phyloP scores from a whole-genome alignment of 2,329 filamentous ascomycete species.

The Blastomyces gilchristii region DNA sequence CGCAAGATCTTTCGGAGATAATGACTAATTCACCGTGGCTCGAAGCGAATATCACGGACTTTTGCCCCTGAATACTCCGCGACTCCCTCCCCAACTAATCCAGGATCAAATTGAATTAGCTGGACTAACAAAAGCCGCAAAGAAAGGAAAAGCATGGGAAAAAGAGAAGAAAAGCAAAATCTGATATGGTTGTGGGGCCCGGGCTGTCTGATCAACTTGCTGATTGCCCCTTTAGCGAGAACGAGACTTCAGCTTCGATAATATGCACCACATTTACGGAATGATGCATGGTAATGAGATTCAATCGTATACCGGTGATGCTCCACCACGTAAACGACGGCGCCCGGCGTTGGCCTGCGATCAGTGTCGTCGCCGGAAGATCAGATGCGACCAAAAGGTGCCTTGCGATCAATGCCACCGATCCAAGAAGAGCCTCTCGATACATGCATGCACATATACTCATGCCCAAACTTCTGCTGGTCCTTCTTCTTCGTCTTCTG shows the following conservation, averaged over 20 bases:
- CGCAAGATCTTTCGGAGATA: background rate
- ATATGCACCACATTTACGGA: background rate
- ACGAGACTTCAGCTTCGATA: background rate
- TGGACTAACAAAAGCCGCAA: background rate
- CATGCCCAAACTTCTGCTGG: background rate
- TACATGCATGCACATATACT: background rate
- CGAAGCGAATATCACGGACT: background rate
- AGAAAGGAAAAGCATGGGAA: background rate
- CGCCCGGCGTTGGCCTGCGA: slow-evolving; percentile 7
- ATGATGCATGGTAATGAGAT: background rate
- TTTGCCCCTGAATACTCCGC: background rate
- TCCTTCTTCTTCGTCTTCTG: background rate
- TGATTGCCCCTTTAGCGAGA: background rate
- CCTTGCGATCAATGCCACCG: slow-evolving; percentile 1
- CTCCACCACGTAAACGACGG: slow-evolving; percentile 1
- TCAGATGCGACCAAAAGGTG: slow-evolving; percentile 7
- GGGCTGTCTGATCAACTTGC: background rate
- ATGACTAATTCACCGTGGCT: background rate
- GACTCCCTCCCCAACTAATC: background rate
- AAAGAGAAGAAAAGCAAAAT: background rate
- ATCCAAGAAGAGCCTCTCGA: background rate
- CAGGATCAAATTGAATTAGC: background rate
- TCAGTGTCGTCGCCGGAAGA: slow-evolving; percentile 5
- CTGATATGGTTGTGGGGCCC: background rate
- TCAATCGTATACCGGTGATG: background rate